Conservation (phyloP, 2,329 filamentous ascomycete species). For the Colletotrichum kahawae region DNA sequence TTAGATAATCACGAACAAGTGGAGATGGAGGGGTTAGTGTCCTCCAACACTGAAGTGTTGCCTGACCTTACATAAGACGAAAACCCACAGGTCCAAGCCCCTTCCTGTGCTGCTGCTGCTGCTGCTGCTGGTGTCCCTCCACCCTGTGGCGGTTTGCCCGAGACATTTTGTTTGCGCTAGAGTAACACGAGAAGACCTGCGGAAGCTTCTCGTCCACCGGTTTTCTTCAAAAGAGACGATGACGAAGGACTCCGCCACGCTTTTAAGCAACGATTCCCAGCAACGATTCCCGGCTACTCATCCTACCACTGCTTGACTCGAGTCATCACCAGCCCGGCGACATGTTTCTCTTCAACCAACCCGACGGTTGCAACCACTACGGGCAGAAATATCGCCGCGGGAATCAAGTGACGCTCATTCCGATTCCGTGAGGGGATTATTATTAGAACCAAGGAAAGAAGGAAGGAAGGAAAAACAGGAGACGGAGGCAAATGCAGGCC, state of each 20-base stretch:
- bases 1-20: not conserved
- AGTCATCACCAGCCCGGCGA: not conserved
- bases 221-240: conserved; percentile 5
- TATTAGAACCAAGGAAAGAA: conserved; percentile 2
- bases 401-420: conserved; percentile 10
- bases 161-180: conserved; percentile 18
- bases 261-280: not conserved
- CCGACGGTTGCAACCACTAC: conserved; percentile 7
- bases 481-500: not conserved
- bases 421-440: conserved; percentile 7
- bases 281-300: not conserved
- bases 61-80: not conserved
- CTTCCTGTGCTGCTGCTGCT: not conserved
- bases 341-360: not conserved
- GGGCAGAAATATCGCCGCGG: not conserved
- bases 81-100: not conserved
- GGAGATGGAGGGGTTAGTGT: not conserved
- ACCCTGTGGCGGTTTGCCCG: conserved; percentile 11
- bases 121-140: not conserved
- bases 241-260: conserved; percentile 14
- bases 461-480: not conserved
- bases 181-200: conserved; percentile 9
- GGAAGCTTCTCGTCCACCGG: conserved; percentile 10
- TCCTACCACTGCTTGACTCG: not conserved
- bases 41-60: not conserved